Base-by-base conservation (phyloP, 2,329 filamentous ascomycete genomes). In the Trichoderma gracile region DNA sequence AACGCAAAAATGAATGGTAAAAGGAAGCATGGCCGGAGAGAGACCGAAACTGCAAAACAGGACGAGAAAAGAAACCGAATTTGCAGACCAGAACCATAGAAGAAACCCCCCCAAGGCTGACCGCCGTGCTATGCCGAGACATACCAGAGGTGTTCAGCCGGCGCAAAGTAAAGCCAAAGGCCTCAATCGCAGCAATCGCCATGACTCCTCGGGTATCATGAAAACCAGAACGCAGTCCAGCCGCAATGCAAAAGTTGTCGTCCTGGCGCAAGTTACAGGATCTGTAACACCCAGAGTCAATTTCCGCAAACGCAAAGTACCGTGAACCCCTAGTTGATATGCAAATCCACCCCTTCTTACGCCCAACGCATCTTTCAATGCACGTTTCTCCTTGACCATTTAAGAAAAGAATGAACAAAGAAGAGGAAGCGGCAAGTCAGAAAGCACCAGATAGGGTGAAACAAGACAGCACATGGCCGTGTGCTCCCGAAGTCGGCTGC, bases 141-240 rank as follows among this genome's bases (percentile, higher is more conserved):
- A 38, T 14, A 14, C 12, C 33, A 38, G 33, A 38, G 12, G 12
- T 38, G 33, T 12, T 38, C 33, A 38, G 33, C 33, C 10, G 33
- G 33, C 33, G 14, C 12, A 4, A 5, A 38, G 33, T 14, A 38
- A 12, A 14, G 10, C 12, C 33, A 38, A 38, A 38, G 33, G 33
- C 33, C 33, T 14, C 33, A 38, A 14, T 14, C 33, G 33, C 67
- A 65, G 67, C 58, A 43, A 19, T 50, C 63, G 66, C 65, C 67
- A 66, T 71, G 69, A 70, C 66, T 69, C 54, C 66, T 68, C 66
- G 72, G 73, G 73, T 75, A 75, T 75, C 73, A 69, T 74, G 69
- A 72, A 73, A 73, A 69, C 67, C 70, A 71, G 65, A 66, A 69
- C 66, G 68, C 71, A 74, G 69, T 69, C 70, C 71, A 59, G 69